Conservation (phyloP, 73 alveolate species). For the Blepharisma stoltei region DNA sequence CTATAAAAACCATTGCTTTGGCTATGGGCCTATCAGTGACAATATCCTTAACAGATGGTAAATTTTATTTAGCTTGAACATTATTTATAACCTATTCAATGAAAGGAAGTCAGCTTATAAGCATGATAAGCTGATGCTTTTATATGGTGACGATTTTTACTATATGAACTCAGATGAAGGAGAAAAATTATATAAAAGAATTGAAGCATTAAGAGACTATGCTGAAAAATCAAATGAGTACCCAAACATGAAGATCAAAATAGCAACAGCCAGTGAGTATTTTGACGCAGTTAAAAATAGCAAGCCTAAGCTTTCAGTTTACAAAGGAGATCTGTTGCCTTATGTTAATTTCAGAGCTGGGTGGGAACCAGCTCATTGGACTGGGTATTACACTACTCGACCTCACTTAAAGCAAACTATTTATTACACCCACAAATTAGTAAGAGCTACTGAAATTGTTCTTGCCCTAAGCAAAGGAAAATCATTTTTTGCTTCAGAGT, state of each 20-base stretch:
- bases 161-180: constrained; percentile 47
- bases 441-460: not conserved
- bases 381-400: constrained; percentile 92
- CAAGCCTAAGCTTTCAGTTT: constrained; percentile 27
- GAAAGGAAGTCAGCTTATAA: constrained; percentile 36
- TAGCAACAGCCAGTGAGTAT: constrained; percentile 87
- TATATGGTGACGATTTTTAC: constrained; percentile 67
- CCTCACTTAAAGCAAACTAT: constrained; percentile 73
- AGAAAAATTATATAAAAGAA: constrained; percentile 41
- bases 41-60: constrained; percentile 14
- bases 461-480: not conserved
- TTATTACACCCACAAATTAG: not conserved
- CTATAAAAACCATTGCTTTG: not conserved
- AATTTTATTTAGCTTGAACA: not conserved
- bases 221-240: constrained; percentile 36
- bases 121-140: constrained; percentile 46
- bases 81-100: constrained; percentile 35
- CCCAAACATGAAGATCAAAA: constrained; percentile 58
- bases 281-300: constrained; percentile 61
- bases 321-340: constrained; percentile 6
- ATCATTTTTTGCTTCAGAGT: not conserved
- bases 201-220: constrained; percentile 27
- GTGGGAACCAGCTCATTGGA: constrained; percentile 74
- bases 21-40: not conserved
- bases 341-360: not conserved